Conservation (phyloP, 805 yeast genomes). For the Candida cerambycidarum region DNA sequence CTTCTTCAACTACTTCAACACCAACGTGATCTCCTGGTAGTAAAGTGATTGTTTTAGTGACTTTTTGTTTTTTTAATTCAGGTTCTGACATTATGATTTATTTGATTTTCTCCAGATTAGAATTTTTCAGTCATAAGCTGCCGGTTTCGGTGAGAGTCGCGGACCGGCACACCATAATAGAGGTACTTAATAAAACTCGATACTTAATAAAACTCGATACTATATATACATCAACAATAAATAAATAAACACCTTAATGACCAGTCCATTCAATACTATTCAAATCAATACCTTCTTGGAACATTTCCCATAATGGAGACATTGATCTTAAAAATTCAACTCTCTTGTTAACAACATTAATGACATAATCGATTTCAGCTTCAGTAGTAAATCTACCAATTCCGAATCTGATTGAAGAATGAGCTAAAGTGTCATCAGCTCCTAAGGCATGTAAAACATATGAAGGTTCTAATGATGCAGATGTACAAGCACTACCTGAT, state of each 20-base stretch:
- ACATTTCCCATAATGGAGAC: conserved; percentile 99
- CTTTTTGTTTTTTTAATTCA: conserved; percentile 18
- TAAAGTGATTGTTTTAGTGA: conserved; percentile 70
- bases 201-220: too few relatives aligned
- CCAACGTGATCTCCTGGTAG: conserved; percentile 98
- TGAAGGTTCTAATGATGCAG: conserved; percentile 96
- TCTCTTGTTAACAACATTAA: conserved; percentile 83
- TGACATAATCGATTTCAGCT: conserved; percentile 91
- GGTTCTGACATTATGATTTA: conserved; percentile 18
- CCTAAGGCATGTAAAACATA: conserved; percentile 96
- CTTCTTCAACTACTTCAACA: conserved; percentile 84
- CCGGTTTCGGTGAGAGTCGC: neutral
- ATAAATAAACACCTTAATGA: conserved; percentile 51
- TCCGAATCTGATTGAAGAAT: conserved; percentile 96
- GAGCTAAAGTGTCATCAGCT: conserved; percentile 97
- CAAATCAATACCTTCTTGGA: conserved; percentile 95
- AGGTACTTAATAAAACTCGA: too few relatives aligned
- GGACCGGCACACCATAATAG: too few relatives aligned
- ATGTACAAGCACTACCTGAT: conserved; percentile 98
- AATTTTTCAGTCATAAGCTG: neutral
- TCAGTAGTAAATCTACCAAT: conserved; percentile 97
- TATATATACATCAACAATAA: conserved; percentile 3
- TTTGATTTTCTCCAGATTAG: conserved; percentile 1
- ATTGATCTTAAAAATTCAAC: conserved; percentile 89
- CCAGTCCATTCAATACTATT: conserved; percentile 97